Conservation (phyloP, 2,329 filamentous ascomycete genomes). For the Aspergillus sp. region DNA sequence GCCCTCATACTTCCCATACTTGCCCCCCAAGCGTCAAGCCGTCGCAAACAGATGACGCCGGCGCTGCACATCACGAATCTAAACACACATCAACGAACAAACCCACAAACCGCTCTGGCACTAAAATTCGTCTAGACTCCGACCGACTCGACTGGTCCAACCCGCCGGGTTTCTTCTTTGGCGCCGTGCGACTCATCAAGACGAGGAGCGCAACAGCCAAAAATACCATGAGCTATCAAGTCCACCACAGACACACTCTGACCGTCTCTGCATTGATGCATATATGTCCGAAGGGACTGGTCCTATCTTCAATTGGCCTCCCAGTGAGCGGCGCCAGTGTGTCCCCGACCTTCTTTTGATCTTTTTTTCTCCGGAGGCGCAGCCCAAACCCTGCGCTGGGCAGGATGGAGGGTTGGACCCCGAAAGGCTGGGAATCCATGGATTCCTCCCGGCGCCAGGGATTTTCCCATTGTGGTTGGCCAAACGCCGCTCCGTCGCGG, state of each 20-base stretch:
- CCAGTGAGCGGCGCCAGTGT: not conserved
- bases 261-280: not conserved
- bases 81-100: constrained; percentile 1
- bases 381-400: not conserved
- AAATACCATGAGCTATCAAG: constrained; percentile 22
- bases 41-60: not conserved
- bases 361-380: not conserved
- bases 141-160: constrained; percentile 24
- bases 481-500: not conserved
- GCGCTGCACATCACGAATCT: constrained; percentile 11
- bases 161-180: not conserved
- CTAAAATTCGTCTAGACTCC: constrained; percentile 21
- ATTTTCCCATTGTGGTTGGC: not conserved
- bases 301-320: constrained; percentile 2
- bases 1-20: not conserved
- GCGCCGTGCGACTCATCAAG: constrained; percentile 10
- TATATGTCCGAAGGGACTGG: constrained; percentile 6
- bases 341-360: not conserved
- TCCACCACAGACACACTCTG: constrained; percentile 4
- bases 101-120: not conserved
- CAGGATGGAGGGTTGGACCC: not conserved
- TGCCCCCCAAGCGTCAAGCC: not conserved
- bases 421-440: not conserved
- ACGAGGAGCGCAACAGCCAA: not conserved
- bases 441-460: constrained; percentile 4